Evolutionary conservation across 2,329 filamentous ascomycete genomes (phyloP), one percentile per base, ranked within the genome.

Genomic region (Aspergillus candidus): DNA sequence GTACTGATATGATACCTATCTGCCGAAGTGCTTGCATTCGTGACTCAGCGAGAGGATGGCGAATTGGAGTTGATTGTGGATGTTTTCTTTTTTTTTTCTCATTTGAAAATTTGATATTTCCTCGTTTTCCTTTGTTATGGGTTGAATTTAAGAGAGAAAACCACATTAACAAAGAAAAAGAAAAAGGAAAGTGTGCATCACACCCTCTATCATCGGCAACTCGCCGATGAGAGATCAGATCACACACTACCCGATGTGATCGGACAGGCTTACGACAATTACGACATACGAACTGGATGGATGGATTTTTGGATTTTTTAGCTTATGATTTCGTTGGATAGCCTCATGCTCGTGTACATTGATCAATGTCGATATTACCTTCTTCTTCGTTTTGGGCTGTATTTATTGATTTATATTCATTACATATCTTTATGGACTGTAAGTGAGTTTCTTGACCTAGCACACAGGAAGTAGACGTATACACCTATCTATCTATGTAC

Each of bases 31-130:
- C 37, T 35, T 45, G 41, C 37, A 46, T 49, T 48, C 41, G 43
- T 40, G 17, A 31, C 40, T 47, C 38, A 47, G 45, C 49, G 45
- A 38, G 38, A 51, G 49, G 27, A 49, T 22, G 52, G 52, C 52
- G 53, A 51, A 35, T 48, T 51, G 56, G 60, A 59, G 57, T 62
- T 56, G 34, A 48, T 52, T 51, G 48, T 46, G 38, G 35, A 32
- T n/a, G n/a, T 18, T 34, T 51, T 43, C 34, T 49, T 48, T 43
- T 43, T 50, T 36, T 48, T 41, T n/a, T n/a, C n/a, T n/a, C n/a
- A n/a, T n/a, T n/a, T n/a, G n/a, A n/a, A n/a, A n/a, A n/a, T n/a
- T n/a, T n/a, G n/a, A n/a, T 44, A 32, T 39, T 41, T 14, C 32
- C 43, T 27, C 22, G 8, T 27, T 27, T 27, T 27, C 22, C 6